Evolutionary conservation across 345 rosid species (phyloP).

Genomic region (Moricandia arvensis): DNA sequence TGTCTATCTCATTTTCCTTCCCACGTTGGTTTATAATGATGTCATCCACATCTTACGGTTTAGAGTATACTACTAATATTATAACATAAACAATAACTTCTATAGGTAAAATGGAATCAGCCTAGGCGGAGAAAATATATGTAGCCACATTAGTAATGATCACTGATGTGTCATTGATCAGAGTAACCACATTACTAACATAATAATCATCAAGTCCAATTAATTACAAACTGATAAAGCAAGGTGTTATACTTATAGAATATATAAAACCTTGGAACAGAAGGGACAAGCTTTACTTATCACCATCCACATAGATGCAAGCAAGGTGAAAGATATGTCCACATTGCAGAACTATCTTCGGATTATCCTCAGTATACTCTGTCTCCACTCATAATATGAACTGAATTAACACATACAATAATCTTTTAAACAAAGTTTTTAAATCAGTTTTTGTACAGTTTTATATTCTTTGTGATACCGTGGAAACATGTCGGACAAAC

Average conservation of each 20-base stretch:
- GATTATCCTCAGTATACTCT: constrained; percentile 54
- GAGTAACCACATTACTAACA: background rate
- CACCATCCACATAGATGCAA: constrained; percentile 63
- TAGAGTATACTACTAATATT: background rate
- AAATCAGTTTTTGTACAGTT: background rate
- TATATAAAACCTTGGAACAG: constrained; percentile 46
- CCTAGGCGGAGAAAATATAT: background rate
- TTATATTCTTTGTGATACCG: constrained; percentile 37
- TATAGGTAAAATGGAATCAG: background rate
- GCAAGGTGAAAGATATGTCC: constrained; percentile 48
- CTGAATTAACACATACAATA: background rate
- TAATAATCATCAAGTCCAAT: background rate
- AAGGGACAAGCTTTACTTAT: constrained; percentile 52
- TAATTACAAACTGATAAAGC: background rate
- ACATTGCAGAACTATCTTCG: constrained; percentile 44
- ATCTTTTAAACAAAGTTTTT: background rate
- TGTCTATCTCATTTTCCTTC: background rate
- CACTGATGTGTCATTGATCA: background rate
- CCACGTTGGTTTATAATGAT: background rate
- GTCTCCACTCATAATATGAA: background rate
- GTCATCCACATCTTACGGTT: background rate
- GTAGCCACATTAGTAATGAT: background rate
- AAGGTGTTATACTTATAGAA: too few relatives aligned
- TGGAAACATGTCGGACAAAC: constrained; percentile 53
- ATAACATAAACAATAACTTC: background rate